Evolutionary conservation across 1,284 basidiomycete genomes (phyloP), one percentile per base, ranked within the genome.

Genomic region (Mycena citricolor): DNA sequence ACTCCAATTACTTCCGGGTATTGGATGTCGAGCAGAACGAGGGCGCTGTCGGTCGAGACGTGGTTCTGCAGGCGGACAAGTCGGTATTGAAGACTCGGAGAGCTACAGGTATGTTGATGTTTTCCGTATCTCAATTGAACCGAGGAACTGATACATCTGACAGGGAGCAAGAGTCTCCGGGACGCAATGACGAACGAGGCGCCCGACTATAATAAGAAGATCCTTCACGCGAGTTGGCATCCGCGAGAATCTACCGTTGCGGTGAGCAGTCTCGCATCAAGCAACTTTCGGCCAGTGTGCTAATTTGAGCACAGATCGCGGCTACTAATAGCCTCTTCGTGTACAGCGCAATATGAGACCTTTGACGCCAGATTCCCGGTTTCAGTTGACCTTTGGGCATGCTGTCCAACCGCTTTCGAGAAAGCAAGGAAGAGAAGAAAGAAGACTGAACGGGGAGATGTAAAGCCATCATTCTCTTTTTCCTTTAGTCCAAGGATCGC

Each of bases 1-100:
- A 99, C 72, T 94, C 97, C 76, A 99, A 99, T 71, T 98, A 97
- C 72, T 97, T 99, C 87, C 93, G 95, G 67, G 94, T 99, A 77
- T 98, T 94, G 67, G 95, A 99, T 65, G 82, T 86, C 53, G 91
- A 97, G 51, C 85, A 86, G 32, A 70, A 85, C 57, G 88, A 85
- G 11, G 14, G 16, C 14, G 23, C 14, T 11, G n/a, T n/a, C n/a
- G 36, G 21, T 14, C 10, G 20, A 49, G 95, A 98, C 60, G 83
- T 97, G 23, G 91, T 98, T 12, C 69, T 99, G 44, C 97, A 99
- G 69, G 97, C 97, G 5, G 97, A 99, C 74, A 99, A 99, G 71
- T 94, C 93, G n/a, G 94, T 95, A 7, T 99, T 99, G 77, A 98
- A 98, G 70, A 92, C 92, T 38, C 98, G 97, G 84, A 97, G 97